Conservation (phyloP, 768 basidiomycete species). For the Pisolithus tinctorius region DNA sequence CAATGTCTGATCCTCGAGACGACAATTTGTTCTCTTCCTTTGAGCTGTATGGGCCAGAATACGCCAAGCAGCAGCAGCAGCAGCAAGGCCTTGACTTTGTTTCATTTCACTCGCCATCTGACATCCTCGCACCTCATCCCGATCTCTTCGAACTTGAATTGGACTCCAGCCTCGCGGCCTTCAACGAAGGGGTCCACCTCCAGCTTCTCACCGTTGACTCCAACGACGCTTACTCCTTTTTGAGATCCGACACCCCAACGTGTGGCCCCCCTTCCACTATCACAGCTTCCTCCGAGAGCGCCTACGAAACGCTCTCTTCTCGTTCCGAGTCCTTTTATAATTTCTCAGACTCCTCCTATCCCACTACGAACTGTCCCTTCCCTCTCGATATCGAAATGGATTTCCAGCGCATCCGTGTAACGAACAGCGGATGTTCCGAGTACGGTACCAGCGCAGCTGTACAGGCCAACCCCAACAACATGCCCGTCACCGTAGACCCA, state of each 20-base stretch:
- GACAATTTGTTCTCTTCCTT: constrained; percentile 28
- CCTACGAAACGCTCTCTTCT: constrained; percentile 61
- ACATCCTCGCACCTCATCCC: constrained; percentile 71
- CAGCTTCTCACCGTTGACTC: constrained; percentile 59
- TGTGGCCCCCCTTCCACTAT: constrained; percentile 72
- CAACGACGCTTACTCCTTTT: constrained; percentile 57
- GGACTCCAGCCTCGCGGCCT: constrained; percentile 60
- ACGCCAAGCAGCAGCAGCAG: constrained; percentile 24
- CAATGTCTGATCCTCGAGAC: constrained; percentile 26
- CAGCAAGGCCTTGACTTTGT: constrained; percentile 53
- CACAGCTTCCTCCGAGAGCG: constrained; percentile 73
- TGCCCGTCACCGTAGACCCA: constrained; percentile 42
- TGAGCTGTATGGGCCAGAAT: constrained; percentile 31
- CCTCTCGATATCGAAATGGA: constrained; percentile 69
- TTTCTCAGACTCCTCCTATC: constrained; percentile 48
- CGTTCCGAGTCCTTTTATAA: constrained; percentile 68
- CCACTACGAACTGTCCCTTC: constrained; percentile 48
- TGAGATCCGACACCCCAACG: constrained; percentile 56
- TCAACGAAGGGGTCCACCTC: constrained; percentile 51
- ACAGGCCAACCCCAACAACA: constrained; percentile 32
- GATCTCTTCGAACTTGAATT: constrained; percentile 83
- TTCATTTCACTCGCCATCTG: constrained; percentile 61
- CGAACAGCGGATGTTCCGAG: constrained; percentile 42
- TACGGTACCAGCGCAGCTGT: constrained; percentile 36
- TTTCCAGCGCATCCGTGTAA: constrained; percentile 54